Evolutionary conservation across 208 protist genomes (phyloP).

Genomic region (Trypanosoma scelopori): DNA sequence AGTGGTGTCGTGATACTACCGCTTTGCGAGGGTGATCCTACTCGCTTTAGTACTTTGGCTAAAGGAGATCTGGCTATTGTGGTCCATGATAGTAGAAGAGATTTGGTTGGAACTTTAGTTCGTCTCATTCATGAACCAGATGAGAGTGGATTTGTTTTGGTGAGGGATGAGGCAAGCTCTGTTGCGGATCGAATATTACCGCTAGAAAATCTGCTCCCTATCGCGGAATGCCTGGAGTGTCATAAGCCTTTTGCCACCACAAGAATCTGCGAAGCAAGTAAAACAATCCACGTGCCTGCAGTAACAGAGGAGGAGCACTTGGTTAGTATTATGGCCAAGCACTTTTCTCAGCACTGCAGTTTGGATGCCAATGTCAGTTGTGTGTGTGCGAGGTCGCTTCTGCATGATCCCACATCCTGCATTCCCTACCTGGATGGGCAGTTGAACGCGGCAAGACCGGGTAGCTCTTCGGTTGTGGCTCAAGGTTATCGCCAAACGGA

Average conservation of each 20-base stretch:
- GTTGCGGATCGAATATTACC: not conserved
- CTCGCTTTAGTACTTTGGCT: constrained; percentile 18
- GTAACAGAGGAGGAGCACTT: constrained; percentile 26
- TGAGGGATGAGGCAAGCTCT: constrained; percentile 1
- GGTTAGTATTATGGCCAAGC: constrained; percentile 22
- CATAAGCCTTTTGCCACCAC: constrained; percentile 19
- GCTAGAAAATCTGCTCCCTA: constrained; percentile 23
- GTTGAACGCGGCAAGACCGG: not conserved
- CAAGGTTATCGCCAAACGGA: not conserved
- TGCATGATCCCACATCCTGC: constrained; percentile 9
- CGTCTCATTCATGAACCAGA: constrained; percentile 16
- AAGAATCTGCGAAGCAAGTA: constrained; percentile 13
- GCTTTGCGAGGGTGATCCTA: not conserved
- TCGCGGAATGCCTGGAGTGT: constrained; percentile 24
- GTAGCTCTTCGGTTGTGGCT: not conserved
- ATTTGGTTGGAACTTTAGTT: constrained; percentile 13
- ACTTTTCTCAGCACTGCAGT: constrained; percentile 15
- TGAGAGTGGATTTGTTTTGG: constrained; percentile 8
- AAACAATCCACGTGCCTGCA: constrained; percentile 20
- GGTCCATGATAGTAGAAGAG: not conserved
- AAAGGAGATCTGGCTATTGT: constrained; percentile 29
- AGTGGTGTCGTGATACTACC: constrained; percentile 23
- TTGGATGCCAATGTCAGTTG: not conserved
- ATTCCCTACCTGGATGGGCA: not conserved
- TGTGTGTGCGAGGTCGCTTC: constrained; percentile 8